Base-by-base conservation (phyloP, 2,329 filamentous ascomycete species). In the Ophiostoma himal-ulmi region DNA sequence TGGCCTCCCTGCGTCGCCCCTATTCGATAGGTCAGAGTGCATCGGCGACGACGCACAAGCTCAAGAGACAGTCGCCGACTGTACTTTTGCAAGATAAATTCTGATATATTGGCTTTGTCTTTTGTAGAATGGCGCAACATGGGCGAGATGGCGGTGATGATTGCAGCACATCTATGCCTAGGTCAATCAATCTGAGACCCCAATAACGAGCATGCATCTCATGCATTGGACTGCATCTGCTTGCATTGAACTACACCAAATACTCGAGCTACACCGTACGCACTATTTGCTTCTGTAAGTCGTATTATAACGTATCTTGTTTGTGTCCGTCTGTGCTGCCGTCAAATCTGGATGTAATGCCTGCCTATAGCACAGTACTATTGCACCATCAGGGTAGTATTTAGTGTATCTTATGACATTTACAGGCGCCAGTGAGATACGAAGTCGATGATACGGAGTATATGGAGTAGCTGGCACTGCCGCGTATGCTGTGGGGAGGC, bases 401-500 rank as follows among this genome's bases (percentile, higher is more conserved):
- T 26, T 13, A 5, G 7, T 48, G 44, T 48, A 48, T 48, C 14
- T 48, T 14, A 48, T 17, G 44, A 48, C n/a, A n/a, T n/a, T n/a
- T 8, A 48, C 44, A 7, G 17, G 17, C n/a, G 5, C 44, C 44
- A 48, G 44, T 48, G 8, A 48, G 44, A 20, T 57, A 57, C 52
- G 52, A 57, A 57, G 4, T 57, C 52, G 52, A 57, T n/a, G 52
- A 57, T 22, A 57, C n/a, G 52, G 57, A 34, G 57, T 14, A 60
- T n/a, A 57, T 26, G 22, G 22, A 60, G 54, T 54, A 62, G 22
- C 17, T 62, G 57, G 57, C 57, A 62, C 57, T 62, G 57, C 57
- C 26, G 57, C 57, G 57, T 62, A 62, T 62, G 57, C 57, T 34
- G 57, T 36, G 57, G 57, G 57, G 57, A 62, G 57, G 26, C 57